Evolutionary conservation across 163 green algal genomes (phyloP).

Genomic region (Coccomyxa subellipsoidea): DNA sequence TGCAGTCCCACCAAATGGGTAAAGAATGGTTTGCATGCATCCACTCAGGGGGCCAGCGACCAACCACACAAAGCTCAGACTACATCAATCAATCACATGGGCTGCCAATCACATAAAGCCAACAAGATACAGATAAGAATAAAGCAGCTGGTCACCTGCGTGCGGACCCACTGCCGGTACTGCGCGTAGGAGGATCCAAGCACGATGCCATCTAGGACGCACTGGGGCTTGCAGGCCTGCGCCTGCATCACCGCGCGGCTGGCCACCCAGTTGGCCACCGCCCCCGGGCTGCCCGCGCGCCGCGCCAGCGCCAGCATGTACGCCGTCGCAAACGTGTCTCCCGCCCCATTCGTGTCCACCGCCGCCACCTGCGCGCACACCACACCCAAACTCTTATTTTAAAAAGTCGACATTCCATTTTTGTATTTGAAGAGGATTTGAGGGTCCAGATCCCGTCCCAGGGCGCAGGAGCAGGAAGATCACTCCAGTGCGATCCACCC

Average conservation of each 20-base stretch:
- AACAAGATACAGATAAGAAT: background rate
- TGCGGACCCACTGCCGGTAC: background rate
- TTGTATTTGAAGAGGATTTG: too few relatives aligned
- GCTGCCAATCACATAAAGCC: too few relatives aligned
- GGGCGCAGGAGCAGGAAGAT: too few relatives aligned
- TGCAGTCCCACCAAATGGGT: too few relatives aligned
- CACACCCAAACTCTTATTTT: background rate
- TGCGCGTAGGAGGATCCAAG: background rate
- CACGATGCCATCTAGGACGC: background rate
- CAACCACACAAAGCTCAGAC: too few relatives aligned
- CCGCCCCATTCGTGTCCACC: constrained; percentile 82
- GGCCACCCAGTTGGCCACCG: constrained; percentile 63
- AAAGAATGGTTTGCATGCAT: too few relatives aligned
- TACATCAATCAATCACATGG: too few relatives aligned
- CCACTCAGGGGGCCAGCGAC: too few relatives aligned
- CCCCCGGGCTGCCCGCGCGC: constrained; percentile 36
- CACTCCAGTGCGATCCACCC: too few relatives aligned
- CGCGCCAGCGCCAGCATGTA: constrained; percentile 68
- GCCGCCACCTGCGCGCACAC: constrained; percentile 14
- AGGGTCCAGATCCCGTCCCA: too few relatives aligned
- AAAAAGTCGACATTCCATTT: too few relatives aligned
- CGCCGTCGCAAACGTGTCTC: constrained; percentile 78
- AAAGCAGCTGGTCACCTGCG: background rate
- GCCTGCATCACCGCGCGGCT: constrained; percentile 60
- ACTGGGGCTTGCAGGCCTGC: constrained; percentile 58